These are phyloP conservation scores for Candida oleophila DNA, from an alignment of 805 yeast genomes.

Conservation along the genomic window DNA sequence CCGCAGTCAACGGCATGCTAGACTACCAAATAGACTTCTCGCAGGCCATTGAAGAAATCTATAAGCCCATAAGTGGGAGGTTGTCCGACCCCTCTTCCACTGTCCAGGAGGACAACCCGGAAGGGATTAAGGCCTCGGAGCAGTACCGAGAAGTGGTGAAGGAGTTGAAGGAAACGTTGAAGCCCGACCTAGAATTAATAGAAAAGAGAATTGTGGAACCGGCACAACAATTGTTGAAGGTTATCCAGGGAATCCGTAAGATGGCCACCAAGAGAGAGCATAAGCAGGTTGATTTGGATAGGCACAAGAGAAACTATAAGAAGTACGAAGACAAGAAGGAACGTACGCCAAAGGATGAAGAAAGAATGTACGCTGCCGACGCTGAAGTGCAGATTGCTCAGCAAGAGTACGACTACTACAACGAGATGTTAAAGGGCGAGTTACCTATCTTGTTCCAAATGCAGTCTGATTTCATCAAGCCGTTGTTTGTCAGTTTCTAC, in stretches of 20 bases:
- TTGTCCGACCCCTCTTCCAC: conserved; percentile 85
- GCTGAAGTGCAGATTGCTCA: conserved; percentile 87
- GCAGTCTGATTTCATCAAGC: conserved; percentile 90
- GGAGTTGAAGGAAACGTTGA: conserved; percentile 79
- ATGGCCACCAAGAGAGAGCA: conserved; percentile 96
- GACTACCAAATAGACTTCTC: conserved; percentile 92
- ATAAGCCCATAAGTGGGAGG: conserved; percentile 93
- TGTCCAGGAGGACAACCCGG: conserved; percentile 91
- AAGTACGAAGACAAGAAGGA: conserved; percentile 83
- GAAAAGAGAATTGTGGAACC: conserved; percentile 89
- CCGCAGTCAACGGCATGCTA: conserved; percentile 91
- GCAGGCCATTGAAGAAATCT: conserved; percentile 92
- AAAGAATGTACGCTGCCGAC: conserved; percentile 82
- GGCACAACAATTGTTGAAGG: conserved; percentile 82
- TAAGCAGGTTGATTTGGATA: conserved; percentile 90
- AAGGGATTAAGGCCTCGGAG: conserved; percentile 92
- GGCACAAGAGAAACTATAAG: conserved; percentile 66
- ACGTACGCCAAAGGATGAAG: conserved; percentile 85
- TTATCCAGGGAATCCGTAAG: conserved; percentile 80
- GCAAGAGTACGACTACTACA: conserved; percentile 94
- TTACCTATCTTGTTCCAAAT: conserved; percentile 82
- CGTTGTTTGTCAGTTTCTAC: conserved; percentile 90
- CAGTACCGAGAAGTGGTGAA: conserved; percentile 85
- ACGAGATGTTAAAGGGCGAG: conserved; percentile 89
- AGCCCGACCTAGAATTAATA: conserved; percentile 90